Evolutionary conservation across 2,329 filamentous ascomycete genomes (phyloP).

Genomic region (Cercospora brassicicola): DNA sequence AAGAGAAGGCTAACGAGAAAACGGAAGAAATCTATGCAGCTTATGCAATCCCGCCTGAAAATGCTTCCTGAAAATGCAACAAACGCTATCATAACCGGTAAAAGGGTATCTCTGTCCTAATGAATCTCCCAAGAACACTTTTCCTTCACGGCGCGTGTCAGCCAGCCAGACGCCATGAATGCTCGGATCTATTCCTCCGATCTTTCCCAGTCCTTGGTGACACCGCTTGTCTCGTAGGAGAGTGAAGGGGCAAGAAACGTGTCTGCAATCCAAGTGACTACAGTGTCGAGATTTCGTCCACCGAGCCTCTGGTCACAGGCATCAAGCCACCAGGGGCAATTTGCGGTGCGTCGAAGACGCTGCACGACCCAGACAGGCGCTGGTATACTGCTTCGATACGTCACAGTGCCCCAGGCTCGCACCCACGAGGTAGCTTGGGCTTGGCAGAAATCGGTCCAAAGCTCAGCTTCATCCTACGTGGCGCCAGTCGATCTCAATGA

Average conservation of each 20-base stretch:
- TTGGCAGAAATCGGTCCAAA: neutral
- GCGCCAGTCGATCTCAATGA: slow-evolving; percentile 35
- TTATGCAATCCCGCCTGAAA: neutral
- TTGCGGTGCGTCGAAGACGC: neutral
- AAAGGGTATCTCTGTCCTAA: neutral
- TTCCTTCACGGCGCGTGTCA: neutral
- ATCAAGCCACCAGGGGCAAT: neutral
- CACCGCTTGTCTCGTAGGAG: neutral
- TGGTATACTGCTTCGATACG: neutral
- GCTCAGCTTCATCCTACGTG: slow-evolving; percentile 13
- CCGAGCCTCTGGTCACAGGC: neutral
- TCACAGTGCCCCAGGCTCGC: neutral
- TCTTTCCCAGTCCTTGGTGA: neutral
- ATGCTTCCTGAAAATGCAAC: neutral
- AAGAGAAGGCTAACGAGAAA: neutral
- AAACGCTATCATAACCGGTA: neutral
- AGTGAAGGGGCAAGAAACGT: neutral
- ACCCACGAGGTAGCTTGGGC: neutral
- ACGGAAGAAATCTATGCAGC: neutral
- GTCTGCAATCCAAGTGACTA: neutral
- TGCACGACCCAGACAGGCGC: neutral
- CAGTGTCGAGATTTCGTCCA: neutral
- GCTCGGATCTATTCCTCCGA: neutral
- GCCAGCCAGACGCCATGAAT: neutral
- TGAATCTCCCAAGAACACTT: neutral